Evolutionary conservation across 805 yeast genomes (phyloP).

Genomic region (Teunomyces panamensis): DNA sequence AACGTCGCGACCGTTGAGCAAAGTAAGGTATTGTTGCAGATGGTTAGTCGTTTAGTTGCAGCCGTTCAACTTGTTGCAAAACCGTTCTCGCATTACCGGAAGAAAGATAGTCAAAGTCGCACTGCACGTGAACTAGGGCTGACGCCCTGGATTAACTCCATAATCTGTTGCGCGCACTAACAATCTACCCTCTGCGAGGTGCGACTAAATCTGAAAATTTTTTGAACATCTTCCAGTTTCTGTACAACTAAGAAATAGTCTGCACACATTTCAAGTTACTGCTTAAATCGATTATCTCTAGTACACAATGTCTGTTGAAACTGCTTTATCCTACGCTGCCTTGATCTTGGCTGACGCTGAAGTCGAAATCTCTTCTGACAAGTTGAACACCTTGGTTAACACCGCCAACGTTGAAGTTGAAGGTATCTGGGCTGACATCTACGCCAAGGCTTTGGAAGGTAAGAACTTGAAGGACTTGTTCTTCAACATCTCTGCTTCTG

Average conservation of each 20-base stretch:
- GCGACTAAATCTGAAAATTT: slow-evolving; percentile 2
- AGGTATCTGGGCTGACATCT: slow-evolving; percentile 47
- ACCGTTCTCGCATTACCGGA: neutral
- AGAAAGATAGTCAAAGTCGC: neutral
- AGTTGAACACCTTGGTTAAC: slow-evolving; percentile 38
- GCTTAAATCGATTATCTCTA: slow-evolving; percentile 52
- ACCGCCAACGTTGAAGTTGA: slow-evolving; percentile 46
- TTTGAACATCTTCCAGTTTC: slow-evolving; percentile 1
- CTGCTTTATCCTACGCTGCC: slow-evolving; percentile 50
- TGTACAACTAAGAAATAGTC: slow-evolving; percentile 44
- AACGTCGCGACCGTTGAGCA: neutral
- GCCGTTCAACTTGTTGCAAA: neutral
- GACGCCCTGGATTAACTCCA: neutral
- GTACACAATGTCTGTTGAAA: slow-evolving; percentile 47
- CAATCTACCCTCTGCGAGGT: neutral
- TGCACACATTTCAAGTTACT: slow-evolving; percentile 28
- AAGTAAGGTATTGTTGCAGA: neutral
- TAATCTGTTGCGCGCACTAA: slow-evolving; percentile 1
- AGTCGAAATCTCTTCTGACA: slow-evolving; percentile 44
- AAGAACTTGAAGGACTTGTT: slow-evolving; percentile 47
- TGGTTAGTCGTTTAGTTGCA: neutral
- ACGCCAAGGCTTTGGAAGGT: slow-evolving; percentile 47
- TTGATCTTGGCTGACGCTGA: slow-evolving; percentile 50
- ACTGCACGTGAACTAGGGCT: neutral
- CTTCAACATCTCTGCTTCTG: slow-evolving; percentile 47